These are phyloP conservation scores for Pyrus pyrifolia DNA, from an alignment of 306 rosid genomes.

Conservation along the genomic window DNA sequence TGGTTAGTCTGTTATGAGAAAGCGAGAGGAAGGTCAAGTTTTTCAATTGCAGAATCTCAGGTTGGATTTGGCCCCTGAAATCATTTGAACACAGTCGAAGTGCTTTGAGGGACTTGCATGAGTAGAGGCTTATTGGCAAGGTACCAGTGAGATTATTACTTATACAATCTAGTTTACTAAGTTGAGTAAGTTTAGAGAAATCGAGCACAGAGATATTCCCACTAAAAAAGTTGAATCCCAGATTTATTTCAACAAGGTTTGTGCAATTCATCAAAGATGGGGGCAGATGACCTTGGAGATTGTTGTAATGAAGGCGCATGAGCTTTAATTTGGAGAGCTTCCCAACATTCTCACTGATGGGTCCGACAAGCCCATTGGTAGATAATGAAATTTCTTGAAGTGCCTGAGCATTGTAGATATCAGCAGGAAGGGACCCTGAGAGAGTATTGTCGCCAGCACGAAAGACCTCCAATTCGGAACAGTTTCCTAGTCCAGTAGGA, in stretches of 20 bases:
- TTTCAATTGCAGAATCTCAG: not conserved
- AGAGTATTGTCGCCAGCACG: not conserved
- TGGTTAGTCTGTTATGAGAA: not conserved
- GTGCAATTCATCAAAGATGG: conserved; percentile 6
- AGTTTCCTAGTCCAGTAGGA: not conserved
- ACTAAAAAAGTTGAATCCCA: not conserved
- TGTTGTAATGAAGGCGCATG: not conserved
- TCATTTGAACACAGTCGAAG: not conserved
- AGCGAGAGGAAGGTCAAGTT: not conserved
- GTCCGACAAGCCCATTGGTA: not conserved
- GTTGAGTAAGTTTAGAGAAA: not conserved
- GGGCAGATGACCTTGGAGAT: not conserved
- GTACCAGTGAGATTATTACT: not conserved
- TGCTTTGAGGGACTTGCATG: not conserved
- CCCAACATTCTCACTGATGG: not conserved
- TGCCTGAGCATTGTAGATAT: not conserved
- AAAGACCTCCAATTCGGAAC: not conserved
- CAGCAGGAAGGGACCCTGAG: not conserved
- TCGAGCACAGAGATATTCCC: not conserved
- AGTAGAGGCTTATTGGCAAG: not conserved
- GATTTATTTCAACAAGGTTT: not conserved
- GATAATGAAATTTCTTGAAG: not conserved
- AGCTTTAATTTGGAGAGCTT: not conserved
- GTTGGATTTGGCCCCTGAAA: not conserved
- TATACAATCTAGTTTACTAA: not conserved